Conservation (phyloP, 495 filamentous ascomycete genomes). For the Rhypophila decipiens region DNA sequence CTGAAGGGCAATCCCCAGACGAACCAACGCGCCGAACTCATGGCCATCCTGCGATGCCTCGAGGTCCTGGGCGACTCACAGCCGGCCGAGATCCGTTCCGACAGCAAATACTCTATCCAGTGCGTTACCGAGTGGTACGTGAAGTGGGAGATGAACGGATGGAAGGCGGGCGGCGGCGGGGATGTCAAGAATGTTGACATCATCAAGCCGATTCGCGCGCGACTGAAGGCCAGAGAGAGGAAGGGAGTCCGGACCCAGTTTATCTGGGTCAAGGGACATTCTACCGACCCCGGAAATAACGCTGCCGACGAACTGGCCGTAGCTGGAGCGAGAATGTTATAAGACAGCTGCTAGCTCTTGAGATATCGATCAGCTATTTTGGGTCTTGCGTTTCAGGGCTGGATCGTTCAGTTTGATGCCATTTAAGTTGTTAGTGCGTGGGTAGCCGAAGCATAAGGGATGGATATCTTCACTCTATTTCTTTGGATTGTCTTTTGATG, state of each 20-base stretch:
- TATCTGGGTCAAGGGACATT: slow-evolving; percentile 84
- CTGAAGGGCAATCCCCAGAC: slow-evolving; percentile 72
- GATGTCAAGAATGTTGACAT: slow-evolving; percentile 82
- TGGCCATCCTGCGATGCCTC: slow-evolving; percentile 77
- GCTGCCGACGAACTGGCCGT: slow-evolving; percentile 79
- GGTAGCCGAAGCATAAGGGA: too few relatives aligned
- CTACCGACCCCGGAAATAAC: slow-evolving; percentile 60
- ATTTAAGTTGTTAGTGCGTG: too few relatives aligned
- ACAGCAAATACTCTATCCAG: slow-evolving; percentile 82
- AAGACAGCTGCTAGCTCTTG: neutral
- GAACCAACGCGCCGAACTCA: slow-evolving; percentile 91
- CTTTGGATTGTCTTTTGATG: too few relatives aligned
- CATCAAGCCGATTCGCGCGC: slow-evolving; percentile 61
- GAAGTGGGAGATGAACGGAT: slow-evolving; percentile 73
- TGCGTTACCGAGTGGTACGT: slow-evolving; percentile 82
- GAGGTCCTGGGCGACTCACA: slow-evolving; percentile 53
- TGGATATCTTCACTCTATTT: too few relatives aligned
- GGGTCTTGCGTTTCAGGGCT: neutral
- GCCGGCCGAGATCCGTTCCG: slow-evolving; percentile 66
- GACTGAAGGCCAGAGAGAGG: slow-evolving; percentile 62
- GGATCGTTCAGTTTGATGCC: neutral
- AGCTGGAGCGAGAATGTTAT: slow-evolving; percentile 37
- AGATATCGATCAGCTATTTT: neutral
- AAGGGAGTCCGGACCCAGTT: slow-evolving; percentile 60
- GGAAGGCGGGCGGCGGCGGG: slow-evolving; percentile 63